Conservation (phyloP, 805 yeast genomes). For the Cyberlindnera americana region DNA sequence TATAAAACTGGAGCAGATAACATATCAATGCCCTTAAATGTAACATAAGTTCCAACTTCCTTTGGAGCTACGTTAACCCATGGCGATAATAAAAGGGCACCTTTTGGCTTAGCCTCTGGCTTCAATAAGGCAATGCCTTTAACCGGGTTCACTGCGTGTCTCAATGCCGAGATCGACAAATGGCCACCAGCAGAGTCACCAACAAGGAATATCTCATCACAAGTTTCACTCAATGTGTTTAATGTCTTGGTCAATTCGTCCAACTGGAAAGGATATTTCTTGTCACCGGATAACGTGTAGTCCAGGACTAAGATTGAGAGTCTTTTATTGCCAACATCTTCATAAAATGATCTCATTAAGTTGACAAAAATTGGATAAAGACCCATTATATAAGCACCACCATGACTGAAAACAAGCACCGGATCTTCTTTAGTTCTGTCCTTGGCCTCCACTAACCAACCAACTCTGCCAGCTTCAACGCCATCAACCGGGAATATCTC, state of each 20-base stretch:
- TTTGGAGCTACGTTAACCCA: conserved; percentile 15
- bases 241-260: conserved; percentile 21
- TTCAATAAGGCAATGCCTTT: not conserved
- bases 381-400: conserved; percentile 19
- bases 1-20: not conserved
- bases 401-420: conserved; percentile 17
- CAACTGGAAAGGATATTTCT: conserved; percentile 26
- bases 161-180: conserved; percentile 18
- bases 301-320: conserved; percentile 27
- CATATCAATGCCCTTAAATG: not conserved
- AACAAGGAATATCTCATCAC: conserved; percentile 19
- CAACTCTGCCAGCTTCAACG: conserved; percentile 1
- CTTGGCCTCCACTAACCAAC: conserved; percentile 26
- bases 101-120: not conserved
- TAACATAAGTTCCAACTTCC: not conserved
- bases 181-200: conserved; percentile 34
- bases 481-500: conserved; percentile 6
- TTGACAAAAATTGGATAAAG: conserved; percentile 4
- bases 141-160: conserved; percentile 3
- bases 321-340: conserved; percentile 9
- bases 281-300: conserved; percentile 26
- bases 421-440: conserved; percentile 22
- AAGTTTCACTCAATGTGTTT: conserved; percentile 14
- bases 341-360: conserved; percentile 1
- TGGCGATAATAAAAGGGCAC: conserved; percentile 9